Evolutionary conservation across 306 rosid species (phyloP).

Genomic region (Fragaria vesca): DNA sequence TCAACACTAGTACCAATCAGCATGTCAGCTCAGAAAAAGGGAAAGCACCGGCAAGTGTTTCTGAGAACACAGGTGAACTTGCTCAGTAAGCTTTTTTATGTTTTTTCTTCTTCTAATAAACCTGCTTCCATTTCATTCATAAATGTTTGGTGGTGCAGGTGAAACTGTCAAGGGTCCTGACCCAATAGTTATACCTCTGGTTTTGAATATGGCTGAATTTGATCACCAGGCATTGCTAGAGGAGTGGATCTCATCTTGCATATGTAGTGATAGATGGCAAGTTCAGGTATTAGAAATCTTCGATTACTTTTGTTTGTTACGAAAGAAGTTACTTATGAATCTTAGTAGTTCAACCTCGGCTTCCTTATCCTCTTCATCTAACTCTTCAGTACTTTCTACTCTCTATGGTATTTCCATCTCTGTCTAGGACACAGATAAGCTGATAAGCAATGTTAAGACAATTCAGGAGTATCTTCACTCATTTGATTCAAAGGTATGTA

Average conservation of each 20-base stretch:
- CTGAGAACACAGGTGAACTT: constrained; percentile 48
- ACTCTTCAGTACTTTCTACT: neutral
- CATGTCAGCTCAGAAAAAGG: constrained; percentile 37
- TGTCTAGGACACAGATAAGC: constrained; percentile 67
- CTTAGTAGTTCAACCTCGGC: neutral
- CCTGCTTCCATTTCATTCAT: neutral
- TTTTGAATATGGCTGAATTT: constrained; percentile 91
- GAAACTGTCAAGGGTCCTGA: constrained; percentile 47
- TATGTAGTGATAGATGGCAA: constrained; percentile 54
- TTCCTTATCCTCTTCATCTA: neutral
- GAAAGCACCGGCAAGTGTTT: constrained; percentile 31
- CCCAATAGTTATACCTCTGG: constrained; percentile 77
- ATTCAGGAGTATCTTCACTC: constrained; percentile 91
- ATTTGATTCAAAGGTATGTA: constrained; percentile 70
- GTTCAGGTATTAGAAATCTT: constrained; percentile 46
- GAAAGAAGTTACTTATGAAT: neutral
- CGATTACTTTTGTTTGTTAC: neutral
- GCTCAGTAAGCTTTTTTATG: constrained; percentile 5
- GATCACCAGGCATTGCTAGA: constrained; percentile 95
- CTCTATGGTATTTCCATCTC: constrained; percentile 18
- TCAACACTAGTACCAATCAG: neutral
- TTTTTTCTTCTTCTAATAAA: neutral
- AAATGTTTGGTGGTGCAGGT: constrained; percentile 41
- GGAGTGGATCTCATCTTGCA: constrained; percentile 76
- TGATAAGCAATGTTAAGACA: constrained; percentile 73